These are phyloP conservation scores for Entoloma clypeatum DNA, from an alignment of 1,284 basidiomycete species.

Conservation along the genomic window DNA sequence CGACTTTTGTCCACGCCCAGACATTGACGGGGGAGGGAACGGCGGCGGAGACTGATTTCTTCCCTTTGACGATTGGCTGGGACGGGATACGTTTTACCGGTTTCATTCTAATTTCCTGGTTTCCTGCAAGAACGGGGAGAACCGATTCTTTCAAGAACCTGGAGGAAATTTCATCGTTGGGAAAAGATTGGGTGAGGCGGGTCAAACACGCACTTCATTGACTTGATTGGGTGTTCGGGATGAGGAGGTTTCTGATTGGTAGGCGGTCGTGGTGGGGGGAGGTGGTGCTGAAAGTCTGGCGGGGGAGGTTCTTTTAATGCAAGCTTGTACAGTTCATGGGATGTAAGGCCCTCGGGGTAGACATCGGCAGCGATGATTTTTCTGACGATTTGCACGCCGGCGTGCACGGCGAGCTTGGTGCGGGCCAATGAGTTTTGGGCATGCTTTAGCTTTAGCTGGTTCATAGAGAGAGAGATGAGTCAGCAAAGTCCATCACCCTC, in stretches of 20 bases:
- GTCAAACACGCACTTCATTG: conserved; percentile 40
- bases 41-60: conserved; percentile 16
- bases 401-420: conserved; percentile 26
- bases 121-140: conserved; percentile 44
- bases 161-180: background rate
- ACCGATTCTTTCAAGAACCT: conserved; percentile 60
- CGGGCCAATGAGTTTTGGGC: conserved; percentile 12
- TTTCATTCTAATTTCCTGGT: conserved; percentile 41
- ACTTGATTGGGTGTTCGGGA: conserved; percentile 46
- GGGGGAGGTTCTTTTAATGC: conserved; percentile 32
- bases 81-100: conserved; percentile 32
- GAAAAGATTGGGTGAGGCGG: background rate
- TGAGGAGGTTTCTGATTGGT: conserved; percentile 29
- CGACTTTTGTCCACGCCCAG: conserved; percentile 31
- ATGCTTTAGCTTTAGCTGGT: conserved; percentile 2
- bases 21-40: conserved; percentile 15
- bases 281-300: conserved; percentile 18
- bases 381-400: conserved; percentile 35
- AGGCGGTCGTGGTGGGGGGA: conserved; percentile 10
- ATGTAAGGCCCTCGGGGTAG: conserved; percentile 33
- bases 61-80: conserved; percentile 20
- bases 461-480: conserved; percentile 13
- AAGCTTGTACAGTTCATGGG: conserved; percentile 41
- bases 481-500: conserved; percentile 11
- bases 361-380: conserved; percentile 30